Evolutionary conservation across 2,329 filamentous ascomycete species (phyloP), one percentile per base, ranked within the genome.

Genomic region (Ophiostoma ulmi): DNA sequence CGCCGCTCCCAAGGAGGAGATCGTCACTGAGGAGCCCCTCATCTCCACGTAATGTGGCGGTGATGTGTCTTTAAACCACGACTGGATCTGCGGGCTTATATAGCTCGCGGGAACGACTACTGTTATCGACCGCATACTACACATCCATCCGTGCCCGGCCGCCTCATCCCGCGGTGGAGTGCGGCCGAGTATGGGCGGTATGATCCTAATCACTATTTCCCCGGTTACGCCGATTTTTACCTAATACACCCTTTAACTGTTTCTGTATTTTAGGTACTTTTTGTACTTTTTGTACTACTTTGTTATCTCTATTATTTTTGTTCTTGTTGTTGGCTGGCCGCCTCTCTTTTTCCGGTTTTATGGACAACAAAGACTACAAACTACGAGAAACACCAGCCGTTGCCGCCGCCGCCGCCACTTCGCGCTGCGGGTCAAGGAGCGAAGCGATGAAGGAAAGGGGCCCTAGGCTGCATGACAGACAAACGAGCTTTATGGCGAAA

Each of bases 1-100:
- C 2, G 77, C 80, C 68, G 81, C 78, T 31, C 80, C 80, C 70
- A 79, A 79, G 76, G 72, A 77, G 72, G 83, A 86, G 75, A 86
- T 87, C 77, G 31, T 35, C 20, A 75, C 76, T 38, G 74, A 78
- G 70, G 75, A 76, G 69, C 73, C 75, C 26, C 75, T 75, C 48
- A 68, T 74, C 61, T 68, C 72, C 8, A n/a, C 68, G 48, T 75
- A 75, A 70, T 44, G 65, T 68, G 22, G 61, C n/a, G 55, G 8
- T 36, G 67, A 10, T 26, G 26, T 52, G 36, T 20, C 17, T 20
- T 6, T 20, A 5, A 64, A 36, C 26, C 61, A n/a, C 61, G 61
- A 17, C 61, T 38, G 17, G 61, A 38, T 65, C 61, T 39, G 35
- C 35, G 31, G 61, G 61, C 61, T 36, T 26, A 10, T n/a, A 35